phyloP scores from a whole-genome alignment of 768 basidiomycete genomes.

The Piloderma croceum region DNA sequence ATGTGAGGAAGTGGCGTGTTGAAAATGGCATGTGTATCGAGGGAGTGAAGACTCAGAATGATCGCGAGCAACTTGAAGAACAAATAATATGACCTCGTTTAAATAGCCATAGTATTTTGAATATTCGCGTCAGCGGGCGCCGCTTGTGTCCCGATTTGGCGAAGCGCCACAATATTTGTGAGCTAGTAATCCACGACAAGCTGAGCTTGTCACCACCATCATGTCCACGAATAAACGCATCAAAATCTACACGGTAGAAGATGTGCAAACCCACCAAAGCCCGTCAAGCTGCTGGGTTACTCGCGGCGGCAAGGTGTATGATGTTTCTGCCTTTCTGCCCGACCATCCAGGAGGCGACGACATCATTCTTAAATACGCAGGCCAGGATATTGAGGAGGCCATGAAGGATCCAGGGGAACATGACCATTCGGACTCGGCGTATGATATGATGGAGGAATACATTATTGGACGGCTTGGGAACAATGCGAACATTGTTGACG shows the following conservation, averaged over 20 bases:
- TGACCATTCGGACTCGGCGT: conserved; percentile 87
- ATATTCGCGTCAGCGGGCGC: too few relatives aligned
- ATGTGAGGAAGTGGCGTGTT: too few relatives aligned
- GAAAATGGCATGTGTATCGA: too few relatives aligned
- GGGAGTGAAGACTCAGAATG: too few relatives aligned
- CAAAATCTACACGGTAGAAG: conserved; percentile 69
- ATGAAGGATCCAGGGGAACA: conserved; percentile 57
- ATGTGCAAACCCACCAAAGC: conserved; percentile 61
- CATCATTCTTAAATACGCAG: conserved; percentile 75
- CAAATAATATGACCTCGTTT: too few relatives aligned
- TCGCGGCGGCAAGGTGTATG: conserved; percentile 79
- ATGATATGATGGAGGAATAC: conserved; percentile 88
- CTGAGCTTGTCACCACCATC: conserved; percentile 12
- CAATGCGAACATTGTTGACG: conserved; percentile 67
- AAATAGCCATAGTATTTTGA: too few relatives aligned
- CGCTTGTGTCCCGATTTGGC: too few relatives aligned
- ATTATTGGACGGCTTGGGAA: conserved; percentile 76
- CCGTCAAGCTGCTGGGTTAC: conserved; percentile 75
- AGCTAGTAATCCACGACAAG: too few relatives aligned
- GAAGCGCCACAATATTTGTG: too few relatives aligned
- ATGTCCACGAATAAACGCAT: conserved; percentile 54
- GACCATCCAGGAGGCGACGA: conserved; percentile 98
- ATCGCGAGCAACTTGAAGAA: too few relatives aligned
- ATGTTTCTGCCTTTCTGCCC: conserved; percentile 75
- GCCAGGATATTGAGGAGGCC: conserved; percentile 55